Evolutionary conservation across 495 filamentous ascomycete species (phyloP), one percentile per base, ranked within the genome.

Genomic region (Oidiodendron maius): DNA sequence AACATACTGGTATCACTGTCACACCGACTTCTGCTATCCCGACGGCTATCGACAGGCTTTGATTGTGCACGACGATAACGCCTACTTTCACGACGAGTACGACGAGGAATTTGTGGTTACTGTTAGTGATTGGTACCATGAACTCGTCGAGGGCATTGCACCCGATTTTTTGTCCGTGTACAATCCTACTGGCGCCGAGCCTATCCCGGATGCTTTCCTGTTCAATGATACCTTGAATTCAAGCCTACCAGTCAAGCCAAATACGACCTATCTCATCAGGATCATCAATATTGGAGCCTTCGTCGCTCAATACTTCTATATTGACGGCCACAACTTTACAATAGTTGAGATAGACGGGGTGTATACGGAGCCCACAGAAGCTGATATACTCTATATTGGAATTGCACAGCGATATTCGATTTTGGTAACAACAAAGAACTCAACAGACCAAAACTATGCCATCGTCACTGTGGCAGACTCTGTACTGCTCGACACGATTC

Each of bases 211-310:
- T 40, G 69, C 80, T 1, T 76, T 79, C 1, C 59, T 89, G 18
- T 78, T 90, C 61, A 90, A 91, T 54, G 87, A 87, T 28, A 72
- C 72, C 1, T 56, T 69, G 53, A 74, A 80, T 50, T 55, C 68
- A 10, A 76, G 65, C n/a, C 48, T 88, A 15, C 36, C 66, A 0
- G 73, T 88, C 1, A 52, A 79, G 45, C 77, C 88, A 0, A 78
- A 78, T 9, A 88, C 80, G 55, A 93, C 86, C 0, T 95, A 95
- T 50, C 67, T 91, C 8, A 72, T 95, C 56, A 80, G 83, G 9
- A 69, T 91, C 46, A 66, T 88, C 61, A 91, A 91, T 60, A 51
- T 58, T 12, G 82, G 76, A 1, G 82, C 83, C 4, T 88, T 87
- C 59, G 76, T 77, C 0, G 75, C 71, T 36, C 75, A 81, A 44